Conservation (phyloP, 345 rosid genomes). For the Noccaea bulbosa region DNA sequence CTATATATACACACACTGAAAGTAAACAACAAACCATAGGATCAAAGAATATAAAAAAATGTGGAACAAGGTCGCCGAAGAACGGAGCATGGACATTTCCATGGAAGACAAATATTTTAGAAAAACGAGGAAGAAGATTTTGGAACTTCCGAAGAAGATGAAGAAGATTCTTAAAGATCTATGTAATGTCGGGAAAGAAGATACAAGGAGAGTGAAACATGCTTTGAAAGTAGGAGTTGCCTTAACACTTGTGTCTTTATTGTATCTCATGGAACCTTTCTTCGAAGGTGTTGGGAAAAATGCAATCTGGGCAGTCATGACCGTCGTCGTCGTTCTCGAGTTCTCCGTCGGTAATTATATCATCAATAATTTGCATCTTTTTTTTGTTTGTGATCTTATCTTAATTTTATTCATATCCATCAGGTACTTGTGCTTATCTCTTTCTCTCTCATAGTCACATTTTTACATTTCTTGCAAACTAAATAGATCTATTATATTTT, state of each 20-base stretch:
- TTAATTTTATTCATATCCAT: neutral
- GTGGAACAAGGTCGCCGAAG: slow-evolving; percentile 47
- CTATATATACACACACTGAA: slow-evolving; percentile 7
- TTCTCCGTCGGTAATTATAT: slow-evolving; percentile 66
- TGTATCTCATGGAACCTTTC: slow-evolving; percentile 69
- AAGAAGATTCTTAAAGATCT: slow-evolving; percentile 48
- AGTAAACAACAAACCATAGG: slow-evolving; percentile 13
- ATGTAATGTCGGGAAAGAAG: slow-evolving; percentile 66
- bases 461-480: no score
- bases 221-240: slow-evolving; percentile 81
- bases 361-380: neutral
- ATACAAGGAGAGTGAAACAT: slow-evolving; percentile 73
- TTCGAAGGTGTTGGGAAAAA: slow-evolving; percentile 59
- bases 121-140: slow-evolving; percentile 30
- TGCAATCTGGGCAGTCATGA: slow-evolving; percentile 89
- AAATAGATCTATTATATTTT: no score
- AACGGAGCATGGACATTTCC: slow-evolving; percentile 40
- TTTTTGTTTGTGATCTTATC: slow-evolving; percentile 15
- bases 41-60: slow-evolving; percentile 24
- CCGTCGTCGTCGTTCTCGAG: slow-evolving; percentile 87
- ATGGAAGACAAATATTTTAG: slow-evolving; percentile 22
- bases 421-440: no score
- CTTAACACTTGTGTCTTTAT: slow-evolving; percentile 68
- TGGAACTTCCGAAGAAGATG: slow-evolving; percentile 40
- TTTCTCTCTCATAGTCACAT: no score